Conservation (phyloP, 2,329 filamentous ascomycete genomes). For the Talaromyces sp. region DNA sequence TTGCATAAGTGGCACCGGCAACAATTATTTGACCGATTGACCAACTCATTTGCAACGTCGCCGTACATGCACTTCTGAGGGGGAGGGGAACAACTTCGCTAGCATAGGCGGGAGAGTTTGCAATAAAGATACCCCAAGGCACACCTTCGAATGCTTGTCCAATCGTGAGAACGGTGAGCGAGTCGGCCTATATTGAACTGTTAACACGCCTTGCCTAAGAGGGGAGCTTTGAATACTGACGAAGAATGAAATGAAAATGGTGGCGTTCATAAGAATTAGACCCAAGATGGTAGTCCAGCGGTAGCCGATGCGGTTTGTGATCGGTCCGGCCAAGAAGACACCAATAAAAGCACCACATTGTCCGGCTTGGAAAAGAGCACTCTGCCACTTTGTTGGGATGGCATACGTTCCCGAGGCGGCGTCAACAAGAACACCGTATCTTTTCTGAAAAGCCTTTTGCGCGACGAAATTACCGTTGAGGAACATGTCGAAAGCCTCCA, state of each 20-base stretch:
- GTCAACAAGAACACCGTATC: slow-evolving; percentile 32
- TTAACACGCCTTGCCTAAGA: too few species aligned
- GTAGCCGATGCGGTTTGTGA: slow-evolving; percentile 56
- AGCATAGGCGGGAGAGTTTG: slow-evolving; percentile 50
- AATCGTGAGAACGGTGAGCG: slow-evolving; percentile 37
- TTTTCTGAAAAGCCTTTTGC: slow-evolving; percentile 33
- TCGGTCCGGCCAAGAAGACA: slow-evolving; percentile 55
- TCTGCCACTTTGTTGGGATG: slow-evolving; percentile 48
- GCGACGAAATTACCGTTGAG: slow-evolving; percentile 47
- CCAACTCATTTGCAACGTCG: slow-evolving; percentile 55
- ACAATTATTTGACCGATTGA: slow-evolving; percentile 52
- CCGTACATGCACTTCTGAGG: slow-evolving; percentile 49
- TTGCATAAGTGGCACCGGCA: slow-evolving; percentile 43
- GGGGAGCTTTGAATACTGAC: slow-evolving; percentile 24
- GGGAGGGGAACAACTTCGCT: slow-evolving; percentile 44
- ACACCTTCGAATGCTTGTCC: slow-evolving; percentile 29
- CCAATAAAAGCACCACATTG: slow-evolving; percentile 57
- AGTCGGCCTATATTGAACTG: slow-evolving; percentile 28
- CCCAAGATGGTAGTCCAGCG: slow-evolving; percentile 54
- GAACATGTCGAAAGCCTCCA: slow-evolving; percentile 50
- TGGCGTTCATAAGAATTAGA: slow-evolving; percentile 54
- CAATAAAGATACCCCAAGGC: slow-evolving; percentile 51
- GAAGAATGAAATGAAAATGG: slow-evolving; percentile 59
- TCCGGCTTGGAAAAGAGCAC: slow-evolving; percentile 52
- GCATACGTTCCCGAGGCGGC: slow-evolving; percentile 15